These are phyloP conservation scores for Aspergillus sp. DNA, from an alignment of 2,329 filamentous ascomycete genomes.

Conservation along the genomic window DNA sequence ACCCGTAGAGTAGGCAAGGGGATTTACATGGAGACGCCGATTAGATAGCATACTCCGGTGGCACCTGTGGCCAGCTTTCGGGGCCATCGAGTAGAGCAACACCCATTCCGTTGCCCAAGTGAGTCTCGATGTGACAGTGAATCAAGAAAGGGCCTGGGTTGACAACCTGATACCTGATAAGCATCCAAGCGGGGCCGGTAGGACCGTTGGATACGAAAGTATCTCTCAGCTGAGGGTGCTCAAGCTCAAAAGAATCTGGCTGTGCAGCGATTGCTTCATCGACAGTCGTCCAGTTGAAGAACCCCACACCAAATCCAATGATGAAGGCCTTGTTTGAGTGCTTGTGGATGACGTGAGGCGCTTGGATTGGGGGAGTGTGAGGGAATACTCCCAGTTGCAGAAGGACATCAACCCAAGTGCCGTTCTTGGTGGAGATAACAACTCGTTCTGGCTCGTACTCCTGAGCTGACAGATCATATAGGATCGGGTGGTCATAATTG, in stretches of 20 bases:
- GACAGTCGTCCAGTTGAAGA: conserved; percentile 38
- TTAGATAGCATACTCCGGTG: conserved; percentile 9
- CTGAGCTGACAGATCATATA: conserved; percentile 4
- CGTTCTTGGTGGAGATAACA: conserved; percentile 29
- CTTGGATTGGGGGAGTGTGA: conserved; percentile 53
- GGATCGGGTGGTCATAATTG: conserved; percentile 27
- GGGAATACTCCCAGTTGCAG: conserved; percentile 52
- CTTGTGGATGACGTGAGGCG: conserved; percentile 52
- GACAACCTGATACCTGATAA: conserved; percentile 41
- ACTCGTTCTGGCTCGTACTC: conserved; percentile 22
- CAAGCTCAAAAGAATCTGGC: conserved; percentile 43
- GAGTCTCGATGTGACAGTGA: conserved; percentile 48
- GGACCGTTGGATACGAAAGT: conserved; percentile 30
- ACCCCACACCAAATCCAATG: conserved; percentile 34
- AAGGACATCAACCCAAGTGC: conserved; percentile 36
- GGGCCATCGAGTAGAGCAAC: conserved; percentile 46
- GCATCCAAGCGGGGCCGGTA: conserved; percentile 35
- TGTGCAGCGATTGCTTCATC: conserved; percentile 34
- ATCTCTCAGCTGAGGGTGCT: conserved; percentile 39
- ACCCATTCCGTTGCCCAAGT: conserved; percentile 46
- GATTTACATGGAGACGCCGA: too few species aligned
- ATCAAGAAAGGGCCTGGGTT: conserved; percentile 46
- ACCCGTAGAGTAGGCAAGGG: too few species aligned
- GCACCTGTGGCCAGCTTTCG: conserved; percentile 41
- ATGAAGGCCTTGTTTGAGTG: conserved; percentile 43